A percentile compares a stretch with the other conserved stretches of the same genome.
Evolutionary conservation across 2,329 filamentous ascomycete genomes (phyloP).

Genomic region (Coleophoma crateriformis): DNA sequence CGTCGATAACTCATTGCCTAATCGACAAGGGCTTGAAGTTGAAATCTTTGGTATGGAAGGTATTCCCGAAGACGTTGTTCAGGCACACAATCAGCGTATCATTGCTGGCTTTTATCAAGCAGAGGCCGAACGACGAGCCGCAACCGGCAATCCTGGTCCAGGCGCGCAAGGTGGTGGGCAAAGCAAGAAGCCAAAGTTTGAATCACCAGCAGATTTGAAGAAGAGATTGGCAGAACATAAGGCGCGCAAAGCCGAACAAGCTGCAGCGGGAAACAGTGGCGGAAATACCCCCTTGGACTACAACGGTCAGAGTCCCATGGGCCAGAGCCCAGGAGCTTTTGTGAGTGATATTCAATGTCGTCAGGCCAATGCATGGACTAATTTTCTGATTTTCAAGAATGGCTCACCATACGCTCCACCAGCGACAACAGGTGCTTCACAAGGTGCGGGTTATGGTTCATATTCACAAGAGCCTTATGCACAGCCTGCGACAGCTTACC

Average conservation of each 20-base stretch:
- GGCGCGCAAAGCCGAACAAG: conserved; percentile 58
- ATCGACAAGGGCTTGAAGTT: conserved; percentile 78
- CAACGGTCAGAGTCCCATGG: conserved; percentile 39
- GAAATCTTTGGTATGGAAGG: conserved; percentile 99
- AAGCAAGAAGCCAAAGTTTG: conserved; percentile 66
- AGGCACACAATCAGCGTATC: conserved; percentile 82
- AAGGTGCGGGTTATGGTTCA: conserved; percentile 27
- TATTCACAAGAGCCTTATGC: conserved; percentile 27
- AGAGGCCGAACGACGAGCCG: conserved; percentile 74
- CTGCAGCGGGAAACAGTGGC: conserved; percentile 48
- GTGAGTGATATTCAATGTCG: conserved; percentile 39
- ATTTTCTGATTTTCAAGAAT: conserved; percentile 19
- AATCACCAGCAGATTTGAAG: conserved; percentile 73
- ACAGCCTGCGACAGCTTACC: conserved; percentile 34
- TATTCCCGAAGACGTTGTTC: conserved; percentile 78
- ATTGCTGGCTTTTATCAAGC: conserved; percentile 79
- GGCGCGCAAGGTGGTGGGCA: conserved; percentile 59
- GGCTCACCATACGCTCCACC: conserved; percentile 23
- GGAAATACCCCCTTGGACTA: conserved; percentile 44
- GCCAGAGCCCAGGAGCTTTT: conserved; percentile 47
- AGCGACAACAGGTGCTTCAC: conserved; percentile 19
- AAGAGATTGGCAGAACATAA: conserved; percentile 73
- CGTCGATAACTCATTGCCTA: conserved; percentile 89
- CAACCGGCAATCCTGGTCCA: conserved; percentile 77
- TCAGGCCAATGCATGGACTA: background rate